phyloP scores from a whole-genome alignment of 169 alveolate species.

The Plasmodium ovale region DNA sequence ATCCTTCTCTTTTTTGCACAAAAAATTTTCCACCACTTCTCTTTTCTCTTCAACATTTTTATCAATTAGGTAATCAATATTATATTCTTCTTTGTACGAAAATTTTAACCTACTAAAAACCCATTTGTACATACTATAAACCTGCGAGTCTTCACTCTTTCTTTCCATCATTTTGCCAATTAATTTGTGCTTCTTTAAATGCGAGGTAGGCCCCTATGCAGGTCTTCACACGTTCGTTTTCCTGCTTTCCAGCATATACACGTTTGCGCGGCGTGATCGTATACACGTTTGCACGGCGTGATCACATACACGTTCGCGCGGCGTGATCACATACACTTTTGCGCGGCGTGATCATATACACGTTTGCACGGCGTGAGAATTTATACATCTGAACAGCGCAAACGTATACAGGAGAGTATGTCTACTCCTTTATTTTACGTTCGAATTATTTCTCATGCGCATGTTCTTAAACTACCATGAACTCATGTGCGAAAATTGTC shows the following conservation, averaged over 20 bases:
- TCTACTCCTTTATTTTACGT: too few species aligned
- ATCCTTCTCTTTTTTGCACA: slow-evolving; percentile 28
- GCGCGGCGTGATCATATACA: too few species aligned
- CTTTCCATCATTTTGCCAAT: slow-evolving; percentile 37
- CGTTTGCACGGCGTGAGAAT: too few species aligned
- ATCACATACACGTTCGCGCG: background rate
- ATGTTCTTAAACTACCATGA: too few species aligned
- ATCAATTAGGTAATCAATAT: slow-evolving; percentile 49
- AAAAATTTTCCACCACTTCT: slow-evolving; percentile 32
- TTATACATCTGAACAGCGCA: too few species aligned
- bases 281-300: background rate
- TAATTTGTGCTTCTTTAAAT: background rate
- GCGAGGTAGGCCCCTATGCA: background rate
- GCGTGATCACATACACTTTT: too few species aligned
- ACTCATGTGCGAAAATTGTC: too few species aligned
- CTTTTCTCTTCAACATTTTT: slow-evolving; percentile 35
- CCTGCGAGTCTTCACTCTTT: slow-evolving; percentile 26
- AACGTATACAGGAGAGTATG: too few species aligned
- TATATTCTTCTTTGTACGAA: slow-evolving; percentile 61
- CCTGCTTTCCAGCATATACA: background rate
- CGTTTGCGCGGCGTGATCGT: background rate
- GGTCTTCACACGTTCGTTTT: background rate
- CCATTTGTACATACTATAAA: slow-evolving; percentile 53
- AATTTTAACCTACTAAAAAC: slow-evolving; percentile 41
- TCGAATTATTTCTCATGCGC: too few species aligned